Conservation (phyloP, 2,329 filamentous ascomycete genomes). For the Lecanosticta acicola region DNA sequence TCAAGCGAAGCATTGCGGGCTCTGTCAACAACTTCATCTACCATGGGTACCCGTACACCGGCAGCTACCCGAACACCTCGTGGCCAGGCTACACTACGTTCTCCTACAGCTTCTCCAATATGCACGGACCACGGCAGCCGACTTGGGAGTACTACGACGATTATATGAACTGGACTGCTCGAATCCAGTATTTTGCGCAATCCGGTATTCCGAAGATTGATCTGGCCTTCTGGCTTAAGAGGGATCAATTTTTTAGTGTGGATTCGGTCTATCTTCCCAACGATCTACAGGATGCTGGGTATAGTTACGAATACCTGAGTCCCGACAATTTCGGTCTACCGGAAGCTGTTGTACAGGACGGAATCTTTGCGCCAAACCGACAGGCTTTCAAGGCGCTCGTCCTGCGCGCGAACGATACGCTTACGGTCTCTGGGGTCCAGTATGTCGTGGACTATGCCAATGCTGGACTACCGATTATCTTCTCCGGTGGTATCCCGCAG, state of each 20-base stretch:
- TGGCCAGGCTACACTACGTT: conserved; percentile 48
- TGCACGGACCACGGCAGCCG: conserved; percentile 38
- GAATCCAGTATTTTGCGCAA: conserved; percentile 38
- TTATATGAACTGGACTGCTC: conserved; percentile 34
- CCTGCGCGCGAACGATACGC: conserved; percentile 33
- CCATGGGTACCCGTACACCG: conserved; percentile 41
- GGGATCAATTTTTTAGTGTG: conserved; percentile 12
- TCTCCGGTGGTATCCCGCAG: conserved; percentile 35
- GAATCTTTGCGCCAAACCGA: conserved; percentile 35
- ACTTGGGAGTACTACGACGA: conserved; percentile 39
- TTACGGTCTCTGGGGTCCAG: conserved; percentile 34
- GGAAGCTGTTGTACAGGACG: conserved; percentile 34
- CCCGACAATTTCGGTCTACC: conserved; percentile 42
- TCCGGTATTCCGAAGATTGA: conserved; percentile 39
- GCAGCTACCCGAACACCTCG: conserved; percentile 42
- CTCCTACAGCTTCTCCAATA: conserved; percentile 39
- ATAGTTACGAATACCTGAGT: conserved; percentile 41
- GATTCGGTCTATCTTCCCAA: conserved; percentile 19
- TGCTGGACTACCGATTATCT: conserved; percentile 40
- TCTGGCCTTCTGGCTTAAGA: conserved; percentile 38
- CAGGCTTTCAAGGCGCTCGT: conserved; percentile 43
- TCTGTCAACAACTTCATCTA: conserved; percentile 43
- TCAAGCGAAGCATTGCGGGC: conserved; percentile 38
- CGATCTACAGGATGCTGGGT: conserved; percentile 24
- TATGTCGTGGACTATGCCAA: conserved; percentile 35